Evolutionary conservation across 208 protist genomes (phyloP).

Genomic region (Trypanosoma congolense): DNA sequence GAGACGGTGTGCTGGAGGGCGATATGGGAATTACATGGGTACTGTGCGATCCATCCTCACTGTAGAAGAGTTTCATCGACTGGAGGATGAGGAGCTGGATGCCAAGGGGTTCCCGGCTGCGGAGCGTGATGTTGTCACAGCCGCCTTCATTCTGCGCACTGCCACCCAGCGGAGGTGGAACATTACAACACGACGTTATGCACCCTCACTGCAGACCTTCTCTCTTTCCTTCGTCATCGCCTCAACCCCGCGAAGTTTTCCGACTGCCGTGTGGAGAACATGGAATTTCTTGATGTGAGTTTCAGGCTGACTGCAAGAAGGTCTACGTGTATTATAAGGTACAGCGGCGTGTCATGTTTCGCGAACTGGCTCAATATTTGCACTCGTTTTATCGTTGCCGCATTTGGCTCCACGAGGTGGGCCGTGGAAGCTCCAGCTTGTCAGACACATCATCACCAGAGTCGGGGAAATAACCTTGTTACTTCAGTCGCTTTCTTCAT

Average conservation of each 20-base stretch:
- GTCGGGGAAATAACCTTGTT: background rate
- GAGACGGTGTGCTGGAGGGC: conserved; percentile 64
- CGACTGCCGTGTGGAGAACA: conserved; percentile 48
- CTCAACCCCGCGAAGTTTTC: conserved; percentile 27
- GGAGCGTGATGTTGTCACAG: conserved; percentile 16
- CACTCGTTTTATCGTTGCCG: conserved; percentile 71
- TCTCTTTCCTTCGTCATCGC: conserved; percentile 13
- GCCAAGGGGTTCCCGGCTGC: conserved; percentile 17
- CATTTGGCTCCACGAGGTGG: conserved; percentile 68
- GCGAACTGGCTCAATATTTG: conserved; percentile 66
- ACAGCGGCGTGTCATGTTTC: conserved; percentile 41
- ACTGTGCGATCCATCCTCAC: conserved; percentile 24
- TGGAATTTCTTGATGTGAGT: conserved; percentile 72
- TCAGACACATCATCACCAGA: conserved; percentile 14
- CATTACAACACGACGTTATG: conserved; percentile 13
- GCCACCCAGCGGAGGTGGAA: conserved; percentile 17
- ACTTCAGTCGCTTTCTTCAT: background rate
- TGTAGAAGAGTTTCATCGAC: conserved; percentile 26
- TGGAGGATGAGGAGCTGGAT: conserved; percentile 20
- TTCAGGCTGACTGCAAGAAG: conserved; percentile 75
- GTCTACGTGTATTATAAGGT: conserved; percentile 71
- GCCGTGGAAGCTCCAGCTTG: background rate
- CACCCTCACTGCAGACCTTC: conserved; percentile 18
- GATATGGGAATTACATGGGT: conserved; percentile 73
- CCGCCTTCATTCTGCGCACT: conserved; percentile 22